Base-by-base conservation (phyloP, 805 yeast species). In the Yarrowia porcina region DNA sequence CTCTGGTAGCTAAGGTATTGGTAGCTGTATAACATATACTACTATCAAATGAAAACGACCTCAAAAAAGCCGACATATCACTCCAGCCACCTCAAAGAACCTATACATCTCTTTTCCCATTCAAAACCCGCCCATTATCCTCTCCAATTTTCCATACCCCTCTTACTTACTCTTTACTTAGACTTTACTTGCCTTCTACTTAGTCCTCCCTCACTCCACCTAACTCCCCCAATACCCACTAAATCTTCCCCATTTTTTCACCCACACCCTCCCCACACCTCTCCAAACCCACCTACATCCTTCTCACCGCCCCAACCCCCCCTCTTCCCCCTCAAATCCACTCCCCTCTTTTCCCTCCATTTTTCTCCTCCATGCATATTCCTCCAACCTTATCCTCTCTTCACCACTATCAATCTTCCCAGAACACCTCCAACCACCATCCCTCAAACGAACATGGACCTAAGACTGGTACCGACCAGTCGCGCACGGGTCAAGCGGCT, bases 381-480 rank as follows among this genome's bases (percentile, higher is more conserved):
- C n/a, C 15, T 2, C 1, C 11, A 45, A 27, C 50, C 20, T 28
- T 17, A 39, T 2, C 4, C 10, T 6, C 21, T 5, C 9, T 9
- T 15, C 30, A 5, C 30, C 45, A 41, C 12, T 23, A 41, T 41
- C 54, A 47, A 7, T 12, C 21, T 17, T 45, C 5, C 8, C 28
- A 20, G 15, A 13, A 13, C 10, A 25, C 2, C n/a, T 9, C 18
- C 5, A 6, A 17, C n/a, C 25, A 2, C 15, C 23, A 11, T 17
- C 36, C n/a, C 35, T 8, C 52, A 28, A 32, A 17, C 12, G 20
- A 36, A 36, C 27, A 49, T 27, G 59, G 25, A 35, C 13, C 59
- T 52, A 5, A 35, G 59, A 27, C 59, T 52, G 59, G 59, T 52
- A 17, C 59, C 59, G 0, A 52, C 59, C 44, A 23, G 59, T n/a